A percentile compares a stretch with the other conserved stretches of the same genome.
Evolutionary conservation across 2,329 filamentous ascomycete species (phyloP).

Genomic region (Colletotrichum musicola): DNA sequence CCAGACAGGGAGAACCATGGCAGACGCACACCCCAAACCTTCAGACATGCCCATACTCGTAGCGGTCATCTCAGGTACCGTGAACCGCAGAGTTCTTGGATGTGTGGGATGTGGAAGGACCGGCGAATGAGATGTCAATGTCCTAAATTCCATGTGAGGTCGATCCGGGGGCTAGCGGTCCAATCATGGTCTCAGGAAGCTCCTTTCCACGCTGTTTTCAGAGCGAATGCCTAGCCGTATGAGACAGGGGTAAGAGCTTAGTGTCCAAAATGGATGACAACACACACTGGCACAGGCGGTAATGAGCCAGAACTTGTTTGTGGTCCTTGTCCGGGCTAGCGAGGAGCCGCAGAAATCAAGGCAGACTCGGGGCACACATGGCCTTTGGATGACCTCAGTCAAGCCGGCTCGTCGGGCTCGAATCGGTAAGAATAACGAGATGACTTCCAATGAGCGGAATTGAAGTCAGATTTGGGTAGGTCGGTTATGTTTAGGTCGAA

Average conservation of each 20-base stretch:
- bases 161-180: not conserved
- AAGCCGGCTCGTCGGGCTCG: not conserved
- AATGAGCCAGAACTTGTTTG: not conserved
- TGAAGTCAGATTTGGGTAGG: slow-evolving; percentile 34
- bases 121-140: not conserved
- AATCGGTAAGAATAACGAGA: not conserved
- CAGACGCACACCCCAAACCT: slow-evolving; percentile 19
- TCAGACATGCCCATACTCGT: slow-evolving; percentile 4
- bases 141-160: not conserved
- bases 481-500: not conserved
- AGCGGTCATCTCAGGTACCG: not conserved
- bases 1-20: slow-evolving; percentile 3
- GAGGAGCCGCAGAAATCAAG: slow-evolving; percentile 2
- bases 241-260: not conserved
- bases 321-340: not conserved
- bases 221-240: not conserved
- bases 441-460: not conserved
- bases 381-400: slow-evolving; percentile 24
- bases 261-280: too few relatives aligned
- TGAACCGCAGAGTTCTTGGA: not conserved
- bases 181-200: not conserved
- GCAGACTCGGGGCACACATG: not conserved
- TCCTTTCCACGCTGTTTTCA: not conserved
- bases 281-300: not conserved
- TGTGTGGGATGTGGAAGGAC: not conserved